Evolutionary conservation across 176 grass and related monocot species (phyloP).

Genomic region (Alopecurus myosuroides): DNA sequence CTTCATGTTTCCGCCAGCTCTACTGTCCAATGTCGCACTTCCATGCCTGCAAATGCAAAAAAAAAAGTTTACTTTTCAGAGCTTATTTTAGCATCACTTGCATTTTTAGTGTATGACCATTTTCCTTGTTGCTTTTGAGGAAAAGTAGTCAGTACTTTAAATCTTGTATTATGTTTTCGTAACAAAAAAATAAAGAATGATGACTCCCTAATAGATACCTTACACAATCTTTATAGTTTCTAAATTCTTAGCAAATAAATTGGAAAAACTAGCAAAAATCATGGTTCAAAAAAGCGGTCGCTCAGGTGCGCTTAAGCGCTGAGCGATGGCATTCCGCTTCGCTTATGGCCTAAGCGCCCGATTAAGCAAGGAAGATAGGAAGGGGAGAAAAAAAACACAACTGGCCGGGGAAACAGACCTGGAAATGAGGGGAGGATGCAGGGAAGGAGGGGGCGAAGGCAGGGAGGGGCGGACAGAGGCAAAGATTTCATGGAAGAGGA

Average conservation of each 20-base stretch:
- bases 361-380: too few relatives aligned
- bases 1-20: slow-evolving; percentile 83
- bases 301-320: too few relatives aligned
- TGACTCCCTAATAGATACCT: background rate
- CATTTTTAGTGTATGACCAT: background rate
- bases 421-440: too few relatives aligned
- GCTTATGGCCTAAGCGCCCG: too few relatives aligned
- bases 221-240: background rate
- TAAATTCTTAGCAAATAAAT: background rate
- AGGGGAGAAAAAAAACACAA: too few relatives aligned
- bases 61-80: background rate
- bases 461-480: too few relatives aligned
- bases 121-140: background rate
- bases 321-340: too few relatives aligned
- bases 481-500: too few relatives aligned
- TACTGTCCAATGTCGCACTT: slow-evolving; percentile 69
- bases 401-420: too few relatives aligned
- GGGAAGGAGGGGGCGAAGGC: too few relatives aligned
- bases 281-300: too few relatives aligned
- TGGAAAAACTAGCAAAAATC: background rate
- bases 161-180: background rate
- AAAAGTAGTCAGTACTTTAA: background rate
- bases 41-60: slow-evolving; percentile 56
- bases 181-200: background rate
- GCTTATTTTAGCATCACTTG: background rate